Base-by-base conservation (phyloP, 176 grass and related monocot species). In the Thinopyrum elongatum region DNA sequence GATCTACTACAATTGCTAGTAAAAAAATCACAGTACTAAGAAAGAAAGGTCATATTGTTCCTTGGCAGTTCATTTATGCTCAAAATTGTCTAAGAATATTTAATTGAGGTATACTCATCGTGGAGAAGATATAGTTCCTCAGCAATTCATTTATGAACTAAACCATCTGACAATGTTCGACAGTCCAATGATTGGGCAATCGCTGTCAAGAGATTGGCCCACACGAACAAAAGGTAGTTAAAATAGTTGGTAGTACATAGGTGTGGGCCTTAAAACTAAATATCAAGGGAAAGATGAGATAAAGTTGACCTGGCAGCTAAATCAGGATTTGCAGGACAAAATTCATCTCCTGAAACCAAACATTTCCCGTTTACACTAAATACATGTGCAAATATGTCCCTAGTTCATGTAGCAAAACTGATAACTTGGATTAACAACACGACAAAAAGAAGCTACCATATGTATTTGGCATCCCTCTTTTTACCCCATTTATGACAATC, bases 1-100 rank as follows among this genome's bases (percentile, higher is more conserved):
- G 76, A 29, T 77, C 55, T 77, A 65, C 49, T 33, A 80, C 2
- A 29, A 86, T 60, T 29, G 63, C 29, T 86, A 35, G 36, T 81
- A 17, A 16, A 68, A 27, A 55, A n/a, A 69, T 19, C 14, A 21
- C 14, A 7, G 25, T 5, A 44, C 19, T 23, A 46, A 29, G 42
- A 58, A 62, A 3, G 16, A 53, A 42, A 61, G 47, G 69, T 15
- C 10, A 34, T 38, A 74, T 41, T 11, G 16, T 61, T 77, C 35
- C 12, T 33, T 70, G 2, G 11, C 36, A 71, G 60, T 42, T 78
- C 19, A 82, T 77, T 69, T 64, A 64, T 77, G 28, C 38, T 60
- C 3, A 46, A 26, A 75, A 38, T 6, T 76, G 3, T 19, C 11
- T 36, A 85, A 28, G 21, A 89, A 62, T 61, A 66, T 38, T 39